A percentile compares a stretch with the other conserved stretches of the same genome.
phyloP scores from a whole-genome alignment of 805 yeast genomes.

The Tetrapisispora nanseiensis region DNA sequence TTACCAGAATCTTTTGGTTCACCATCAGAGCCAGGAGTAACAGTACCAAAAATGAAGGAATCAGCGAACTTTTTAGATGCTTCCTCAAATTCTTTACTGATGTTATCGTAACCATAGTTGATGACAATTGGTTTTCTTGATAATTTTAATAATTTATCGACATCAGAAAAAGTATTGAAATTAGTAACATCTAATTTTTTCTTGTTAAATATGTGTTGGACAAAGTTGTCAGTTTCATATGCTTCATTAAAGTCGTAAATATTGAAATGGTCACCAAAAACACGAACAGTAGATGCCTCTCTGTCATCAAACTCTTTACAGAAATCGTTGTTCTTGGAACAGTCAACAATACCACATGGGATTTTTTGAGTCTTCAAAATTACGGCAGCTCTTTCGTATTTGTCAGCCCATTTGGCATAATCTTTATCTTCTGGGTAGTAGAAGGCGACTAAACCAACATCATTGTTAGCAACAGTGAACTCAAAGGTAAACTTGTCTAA shows the following conservation, averaged over 20 bases:
- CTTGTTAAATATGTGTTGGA: conserved; percentile 69
- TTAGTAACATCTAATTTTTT: conserved; percentile 66
- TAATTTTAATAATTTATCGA: conserved; percentile 36
- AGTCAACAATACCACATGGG: conserved; percentile 74
- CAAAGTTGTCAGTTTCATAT: conserved; percentile 77
- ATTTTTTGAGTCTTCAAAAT: conserved; percentile 49
- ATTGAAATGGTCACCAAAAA: conserved; percentile 46
- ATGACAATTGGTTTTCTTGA: conserved; percentile 45
- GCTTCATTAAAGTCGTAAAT: conserved; percentile 49
- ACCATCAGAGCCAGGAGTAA: conserved; percentile 21
- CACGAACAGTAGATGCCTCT: conserved; percentile 79
- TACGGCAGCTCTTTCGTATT: conserved; percentile 37
- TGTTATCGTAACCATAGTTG: conserved; percentile 36
- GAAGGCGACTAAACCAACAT: background rate
- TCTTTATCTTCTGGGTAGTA: background rate
- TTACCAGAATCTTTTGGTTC: conserved; percentile 13
- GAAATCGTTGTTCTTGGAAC: conserved; percentile 67
- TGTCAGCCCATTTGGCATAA: background rate
- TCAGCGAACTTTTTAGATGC: conserved; percentile 60
- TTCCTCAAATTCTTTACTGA: conserved; percentile 47
- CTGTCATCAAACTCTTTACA: conserved; percentile 57
- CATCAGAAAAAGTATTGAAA: conserved; percentile 37
- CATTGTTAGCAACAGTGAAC: background rate
- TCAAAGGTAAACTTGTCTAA: background rate
- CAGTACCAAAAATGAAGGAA: conserved; percentile 46